Conservation (phyloP, 257 asterid genomes). For the Solanum okadae region DNA sequence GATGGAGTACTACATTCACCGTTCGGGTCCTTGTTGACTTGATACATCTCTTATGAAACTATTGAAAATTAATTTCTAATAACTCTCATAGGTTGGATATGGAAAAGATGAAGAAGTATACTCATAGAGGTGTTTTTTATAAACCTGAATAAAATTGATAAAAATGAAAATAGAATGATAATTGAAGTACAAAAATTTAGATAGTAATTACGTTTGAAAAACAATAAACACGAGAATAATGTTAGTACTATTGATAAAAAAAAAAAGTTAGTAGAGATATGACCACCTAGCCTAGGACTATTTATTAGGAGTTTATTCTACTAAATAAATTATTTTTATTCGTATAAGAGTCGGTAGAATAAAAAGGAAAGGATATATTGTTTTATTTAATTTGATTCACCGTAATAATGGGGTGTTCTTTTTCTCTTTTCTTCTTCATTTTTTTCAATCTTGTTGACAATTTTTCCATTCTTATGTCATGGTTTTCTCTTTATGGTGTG, state of each 20-base stretch:
- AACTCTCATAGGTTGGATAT: rapidly evolving
- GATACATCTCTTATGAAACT: background rate
- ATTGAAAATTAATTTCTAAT: background rate
- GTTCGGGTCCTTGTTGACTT: rapidly evolving
- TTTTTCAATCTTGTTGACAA: background rate
- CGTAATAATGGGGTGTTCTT: background rate
- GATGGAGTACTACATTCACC: rapidly evolving
- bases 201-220: background rate
- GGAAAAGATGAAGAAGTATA: background rate
- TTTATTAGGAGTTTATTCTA: background rate
- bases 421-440: background rate
- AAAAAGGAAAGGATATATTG: background rate
- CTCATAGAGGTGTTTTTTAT: no score
- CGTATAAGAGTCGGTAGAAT: background rate
- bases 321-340: background rate
- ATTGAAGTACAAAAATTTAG: background rate
- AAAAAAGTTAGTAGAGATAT: background rate
- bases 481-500: background rate
- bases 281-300: background rate
- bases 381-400: background rate
- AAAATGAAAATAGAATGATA: background rate
- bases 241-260: background rate
- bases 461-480: background rate
- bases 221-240: background rate
- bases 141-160: background rate